Evolutionary conservation across 495 filamentous ascomycete species (phyloP), one percentile per base, ranked within the genome.

Genomic region (Chaetomidium leptoderma): DNA sequence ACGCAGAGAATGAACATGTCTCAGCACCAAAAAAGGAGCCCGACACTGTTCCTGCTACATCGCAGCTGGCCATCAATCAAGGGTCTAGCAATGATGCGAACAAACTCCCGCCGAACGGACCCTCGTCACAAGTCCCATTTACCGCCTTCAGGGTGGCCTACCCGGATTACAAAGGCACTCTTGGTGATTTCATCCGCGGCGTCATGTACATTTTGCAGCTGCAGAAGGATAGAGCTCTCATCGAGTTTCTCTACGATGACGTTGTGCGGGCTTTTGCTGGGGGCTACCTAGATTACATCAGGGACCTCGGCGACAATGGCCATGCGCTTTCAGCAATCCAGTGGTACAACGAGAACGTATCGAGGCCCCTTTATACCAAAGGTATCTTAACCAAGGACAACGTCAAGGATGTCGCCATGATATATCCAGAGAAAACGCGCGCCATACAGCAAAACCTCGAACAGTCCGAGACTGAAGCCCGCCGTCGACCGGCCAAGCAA

Each of bases 161-260:
- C 60, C 77, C 83, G 1, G 67, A 60, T 7, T 90, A 86, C 57
- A 32, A 49, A 10, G 85, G 83, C 4, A 78, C 72, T 19, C 71
- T 78, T 10, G 55, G 49, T 0, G 74, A 82, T 57, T 90, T 90
- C 48, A 62, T 78, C 1, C 68, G 74, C 14, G 71, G 80, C 0
- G 81, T 86, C 53, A 69, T 74, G 10, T 81, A 78, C 52, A 70
- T 91, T 10, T 70, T 78, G 24, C 65, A 70, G 23, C 72, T 86
- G 19, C 64, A 74, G 14, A 63, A 68, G 23, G 55, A 65, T 11
- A 76, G 69, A 7, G 36, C 69, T 17, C 54, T 85, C 26, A 57
- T 75, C 23, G 60, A 74, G 23, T 81, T 74, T 37, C 58, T 87
- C 0, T 90, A 83, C 69, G 87, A 91, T 65, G 87, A 91, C 55